Conservation (phyloP, 441 rosid genomes). For the Adansonia madagascariensis region DNA sequence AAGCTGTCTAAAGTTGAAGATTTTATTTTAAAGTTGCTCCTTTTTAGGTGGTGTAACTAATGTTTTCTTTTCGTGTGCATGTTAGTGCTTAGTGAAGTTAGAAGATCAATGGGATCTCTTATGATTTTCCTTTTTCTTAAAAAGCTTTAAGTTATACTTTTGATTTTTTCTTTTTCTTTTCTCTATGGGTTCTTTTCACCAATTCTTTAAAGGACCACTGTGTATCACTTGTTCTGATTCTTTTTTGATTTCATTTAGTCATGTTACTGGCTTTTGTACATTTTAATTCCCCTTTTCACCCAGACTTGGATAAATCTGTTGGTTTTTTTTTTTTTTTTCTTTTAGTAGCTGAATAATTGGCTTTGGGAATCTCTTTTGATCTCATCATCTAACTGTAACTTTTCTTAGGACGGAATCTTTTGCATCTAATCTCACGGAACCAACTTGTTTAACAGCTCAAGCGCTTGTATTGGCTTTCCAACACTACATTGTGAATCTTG, state of each 20-base stretch:
- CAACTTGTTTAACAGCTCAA: conserved; percentile 57
- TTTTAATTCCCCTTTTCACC: background rate
- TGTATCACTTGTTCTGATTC: conserved; percentile 33
- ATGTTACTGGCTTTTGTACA: background rate
- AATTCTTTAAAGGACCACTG: background rate
- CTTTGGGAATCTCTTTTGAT: background rate
- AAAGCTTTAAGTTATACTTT: background rate
- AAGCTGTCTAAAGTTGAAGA: conserved; percentile 31
- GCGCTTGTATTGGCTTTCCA: conserved; percentile 76
- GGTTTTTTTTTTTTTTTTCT: no score
- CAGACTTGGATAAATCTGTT: background rate
- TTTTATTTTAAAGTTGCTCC: conserved; percentile 33
- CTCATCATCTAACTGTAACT: background rate
- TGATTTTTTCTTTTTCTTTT: background rate
- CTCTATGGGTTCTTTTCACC: conserved; percentile 17
- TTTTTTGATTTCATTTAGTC: conserved; percentile 26
- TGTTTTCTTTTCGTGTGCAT: conserved; percentile 27
- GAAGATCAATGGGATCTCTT: conserved; percentile 12
- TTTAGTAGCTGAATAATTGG: background rate
- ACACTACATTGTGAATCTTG: conserved; percentile 90
- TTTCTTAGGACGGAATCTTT: background rate
- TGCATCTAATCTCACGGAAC: conserved; percentile 19
- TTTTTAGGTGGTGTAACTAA: conserved; percentile 27
- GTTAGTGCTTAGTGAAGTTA: conserved; percentile 20
- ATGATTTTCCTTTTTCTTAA: background rate